Evolutionary conservation across 2,329 filamentous ascomycete genomes (phyloP), one percentile per base, ranked within the genome.

Genomic region (Penicillium aurantiogriseum): DNA sequence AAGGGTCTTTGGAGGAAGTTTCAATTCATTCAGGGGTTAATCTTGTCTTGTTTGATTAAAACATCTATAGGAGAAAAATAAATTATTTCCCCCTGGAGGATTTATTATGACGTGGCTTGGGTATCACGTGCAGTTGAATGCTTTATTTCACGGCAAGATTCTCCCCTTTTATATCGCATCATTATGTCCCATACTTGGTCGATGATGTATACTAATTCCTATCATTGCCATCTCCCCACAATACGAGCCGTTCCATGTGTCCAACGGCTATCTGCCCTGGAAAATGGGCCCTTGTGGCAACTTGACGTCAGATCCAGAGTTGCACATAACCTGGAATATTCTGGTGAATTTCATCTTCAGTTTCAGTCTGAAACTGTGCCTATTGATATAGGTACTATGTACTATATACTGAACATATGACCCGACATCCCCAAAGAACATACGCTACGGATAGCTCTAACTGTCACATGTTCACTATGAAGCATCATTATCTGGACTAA

Each of bases 241-340:
- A 17, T 27, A 25, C 27, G 27, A 27, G 15, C 36, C 29, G 46
- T 58, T 39, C 55, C 50, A 56, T 56, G 46, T 58, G 29, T 51
- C 40, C 8, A 50, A 15, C 51, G 4, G 27, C 44, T 48, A 6
- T 29, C 39, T 35, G 36, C 21, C 48, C 48, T 48, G 43, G 44
- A 36, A 51, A 52, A 23, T 5, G 51, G 33, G 51, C 42, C 44
- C 51, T 48, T 46, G 63, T 67, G 64, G 62, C 63, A 58, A 64
- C 56, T 61, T 67, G 64, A 66, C 64, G 63, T 67, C 64, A 67
- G 56, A 49, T 58, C 38, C 48, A 40, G 19, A 36, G 17, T 11
- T 17, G 5, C 8, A 13, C 6, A 17, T 10, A 45, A 27, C 50
- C 11, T 45, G 23, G 40, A 46, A 45, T 35, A 36, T 52, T 52